These are phyloP conservation scores for Aspergillus novofumigatus DNA, from an alignment of 2,329 filamentous ascomycete genomes.

Conservation along the genomic window DNA sequence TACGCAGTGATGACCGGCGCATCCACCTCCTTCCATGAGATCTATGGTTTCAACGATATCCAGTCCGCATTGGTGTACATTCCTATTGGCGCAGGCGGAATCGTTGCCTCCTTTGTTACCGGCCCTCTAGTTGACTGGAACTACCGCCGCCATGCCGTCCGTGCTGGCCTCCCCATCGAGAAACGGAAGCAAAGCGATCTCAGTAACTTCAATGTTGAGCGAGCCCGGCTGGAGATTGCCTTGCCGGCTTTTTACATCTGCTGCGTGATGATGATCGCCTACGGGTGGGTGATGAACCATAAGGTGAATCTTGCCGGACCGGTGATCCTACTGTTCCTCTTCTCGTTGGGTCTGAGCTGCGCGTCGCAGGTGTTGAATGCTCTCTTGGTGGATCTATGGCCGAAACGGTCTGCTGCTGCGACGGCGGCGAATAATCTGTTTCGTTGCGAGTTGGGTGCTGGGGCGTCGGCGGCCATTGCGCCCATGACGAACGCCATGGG, in stretches of 20 bases:
- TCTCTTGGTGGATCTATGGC: slow-evolving; percentile 43
- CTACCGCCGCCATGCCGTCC: slow-evolving; percentile 62
- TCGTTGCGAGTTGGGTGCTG: slow-evolving; percentile 39
- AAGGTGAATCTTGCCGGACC: slow-evolving; percentile 30
- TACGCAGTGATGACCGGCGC: slow-evolving; percentile 45
- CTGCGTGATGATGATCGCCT: slow-evolving; percentile 24
- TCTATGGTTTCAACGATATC: slow-evolving; percentile 47
- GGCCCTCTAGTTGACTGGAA: slow-evolving; percentile 67
- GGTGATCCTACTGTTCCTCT: slow-evolving; percentile 31
- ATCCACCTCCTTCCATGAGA: slow-evolving; percentile 43
- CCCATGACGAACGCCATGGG: slow-evolving; percentile 39
- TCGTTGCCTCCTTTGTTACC: slow-evolving; percentile 25
- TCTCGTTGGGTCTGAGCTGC: slow-evolving; percentile 32
- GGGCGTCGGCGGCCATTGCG: slow-evolving; percentile 33
- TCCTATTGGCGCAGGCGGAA: slow-evolving; percentile 22
- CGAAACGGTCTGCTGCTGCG: slow-evolving; percentile 32
- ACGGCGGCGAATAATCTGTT: slow-evolving; percentile 41
- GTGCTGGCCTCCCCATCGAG: slow-evolving; percentile 58
- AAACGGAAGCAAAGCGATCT: slow-evolving; percentile 42
- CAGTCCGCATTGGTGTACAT: slow-evolving; percentile 41
- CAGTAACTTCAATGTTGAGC: slow-evolving; percentile 44
- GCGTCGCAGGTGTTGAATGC: slow-evolving; percentile 40
- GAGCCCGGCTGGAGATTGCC: slow-evolving; percentile 31
- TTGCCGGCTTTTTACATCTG: slow-evolving; percentile 30
- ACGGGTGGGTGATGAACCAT: slow-evolving; percentile 34